phyloP scores from a whole-genome alignment of 768 basidiomycete genomes.

The Boletus rex-veris region DNA sequence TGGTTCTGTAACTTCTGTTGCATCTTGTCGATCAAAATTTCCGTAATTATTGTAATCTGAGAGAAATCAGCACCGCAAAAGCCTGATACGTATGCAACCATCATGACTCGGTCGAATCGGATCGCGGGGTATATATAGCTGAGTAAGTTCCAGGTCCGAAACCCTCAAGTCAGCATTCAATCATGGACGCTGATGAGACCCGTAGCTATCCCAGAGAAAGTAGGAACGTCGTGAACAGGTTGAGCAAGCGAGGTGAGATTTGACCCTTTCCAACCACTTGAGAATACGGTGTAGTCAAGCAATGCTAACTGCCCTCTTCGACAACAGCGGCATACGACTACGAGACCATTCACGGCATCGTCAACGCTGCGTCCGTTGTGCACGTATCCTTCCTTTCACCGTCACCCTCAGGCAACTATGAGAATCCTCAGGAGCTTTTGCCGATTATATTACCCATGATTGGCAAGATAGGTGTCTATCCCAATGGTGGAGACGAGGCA shows the following conservation, averaged over 20 bases:
- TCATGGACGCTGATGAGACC: constrained; percentile 47
- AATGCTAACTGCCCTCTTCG: not conserved
- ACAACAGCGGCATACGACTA: constrained; percentile 21
- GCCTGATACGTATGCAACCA: too few relatives aligned
- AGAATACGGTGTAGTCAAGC: not conserved
- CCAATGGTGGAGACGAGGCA: not conserved
- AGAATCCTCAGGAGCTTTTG: constrained; percentile 7
- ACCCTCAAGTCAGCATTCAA: not conserved
- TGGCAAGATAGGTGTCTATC: constrained; percentile 22
- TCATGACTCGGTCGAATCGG: too few relatives aligned
- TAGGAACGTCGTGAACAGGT: constrained; percentile 25
- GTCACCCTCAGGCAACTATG: constrained; percentile 10
- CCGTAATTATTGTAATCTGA: too few relatives aligned
- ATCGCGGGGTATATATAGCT: too few relatives aligned
- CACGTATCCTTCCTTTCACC: constrained; percentile 25
- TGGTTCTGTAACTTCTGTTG: too few relatives aligned
- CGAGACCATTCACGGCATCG: constrained; percentile 19
- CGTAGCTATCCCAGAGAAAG: constrained; percentile 38
- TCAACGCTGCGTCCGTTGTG: constrained; percentile 22
- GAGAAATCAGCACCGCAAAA: too few relatives aligned
- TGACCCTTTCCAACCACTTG: not conserved
- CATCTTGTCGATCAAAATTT: too few relatives aligned
- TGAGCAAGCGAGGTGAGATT: constrained; percentile 21
- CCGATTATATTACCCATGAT: constrained; percentile 28
- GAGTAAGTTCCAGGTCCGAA: too few relatives aligned